phyloP scores from a whole-genome alignment of 768 basidiomycete genomes.

The Lentinula guzmanii region DNA sequence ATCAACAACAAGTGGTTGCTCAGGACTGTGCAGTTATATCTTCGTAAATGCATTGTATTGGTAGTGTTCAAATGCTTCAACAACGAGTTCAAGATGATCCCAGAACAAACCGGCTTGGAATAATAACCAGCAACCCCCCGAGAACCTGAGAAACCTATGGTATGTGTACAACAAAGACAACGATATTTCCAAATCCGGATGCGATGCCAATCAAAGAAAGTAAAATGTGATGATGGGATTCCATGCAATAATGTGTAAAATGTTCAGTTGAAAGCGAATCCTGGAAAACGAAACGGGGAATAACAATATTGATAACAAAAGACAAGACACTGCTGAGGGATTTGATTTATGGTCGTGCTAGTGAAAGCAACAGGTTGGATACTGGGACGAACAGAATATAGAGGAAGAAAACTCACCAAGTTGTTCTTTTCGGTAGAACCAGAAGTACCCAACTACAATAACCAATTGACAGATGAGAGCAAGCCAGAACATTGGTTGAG shows the following conservation, averaged over 20 bases:
- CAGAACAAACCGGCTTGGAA: no score
- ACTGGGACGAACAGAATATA: background rate
- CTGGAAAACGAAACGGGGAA: background rate
- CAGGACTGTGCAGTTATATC: no score
- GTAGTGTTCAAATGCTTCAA: background rate
- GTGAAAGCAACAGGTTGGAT: background rate
- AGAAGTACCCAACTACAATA: slow-evolving; percentile 89
- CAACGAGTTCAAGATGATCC: no score
- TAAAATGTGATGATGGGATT: background rate
- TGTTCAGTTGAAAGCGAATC: background rate
- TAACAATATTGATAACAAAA: background rate
- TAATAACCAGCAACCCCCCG: no score
- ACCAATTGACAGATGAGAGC: slow-evolving; percentile 74
- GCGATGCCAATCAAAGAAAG: background rate
- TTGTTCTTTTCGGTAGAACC: slow-evolving; percentile 97
- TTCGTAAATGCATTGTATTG: background rate
- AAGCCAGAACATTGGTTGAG: slow-evolving; percentile 85
- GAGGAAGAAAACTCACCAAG: slow-evolving; percentile 45
- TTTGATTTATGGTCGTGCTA: background rate
- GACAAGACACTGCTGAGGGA: background rate
- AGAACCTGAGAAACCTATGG: no score
- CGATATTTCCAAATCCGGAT: no score
- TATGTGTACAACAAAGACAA: no score
- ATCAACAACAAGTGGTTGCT: no score
- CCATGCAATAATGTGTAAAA: background rate